Base-by-base conservation (phyloP, 2,329 filamentous ascomycete species). In the Diaporthe nobilis region DNA sequence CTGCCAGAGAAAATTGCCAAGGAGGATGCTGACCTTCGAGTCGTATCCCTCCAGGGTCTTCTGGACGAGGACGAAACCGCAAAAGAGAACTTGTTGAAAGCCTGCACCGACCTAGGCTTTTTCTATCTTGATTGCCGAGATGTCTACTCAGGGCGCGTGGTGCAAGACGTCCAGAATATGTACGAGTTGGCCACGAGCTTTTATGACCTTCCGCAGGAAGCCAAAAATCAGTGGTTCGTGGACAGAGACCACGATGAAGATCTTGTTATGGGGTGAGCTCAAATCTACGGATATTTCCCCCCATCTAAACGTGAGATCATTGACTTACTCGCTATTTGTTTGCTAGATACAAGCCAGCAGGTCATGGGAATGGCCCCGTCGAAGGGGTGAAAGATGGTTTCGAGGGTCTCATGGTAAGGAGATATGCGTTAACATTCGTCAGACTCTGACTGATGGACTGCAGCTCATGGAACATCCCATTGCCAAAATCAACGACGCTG, bases 101-200 rank as follows among this genome's bases (percentile, higher is more conserved):
- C 65, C 13, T 70, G 65, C 49, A 70, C 65, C 34, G 65, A 70
- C 34, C 34, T 70, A 6, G 65, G 65, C 13, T 70, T 70, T 22
- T 70, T 70, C 34, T 70, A 70, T 31, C 65, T 70, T n/a, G 65
- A 70, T 34, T 70, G 65, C 49, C 65, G 47, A 25, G 49, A 55
- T 42, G 65, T 55, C 49, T 15, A 17, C 34, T 70, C 65, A 1
- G 65, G 65, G 9, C 47, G 10, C 1, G 65, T 70, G 37, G 42
- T 55, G 34, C 15, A 70, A 28, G 65, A 70, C 4, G 65, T 70
- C 15, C 47, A 70, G n/a, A 42, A 70, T 6, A 70, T 70, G 65
- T 70, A 70, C 34, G 7, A n/a, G 49, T 9, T 70, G 8, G 47
- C 47, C 4, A 70, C 12, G 17, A 39, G 49, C 15, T 70, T 70